Conservation (phyloP, 192 early-diverging fungal species). For the Paraglomus brasilianum region DNA sequence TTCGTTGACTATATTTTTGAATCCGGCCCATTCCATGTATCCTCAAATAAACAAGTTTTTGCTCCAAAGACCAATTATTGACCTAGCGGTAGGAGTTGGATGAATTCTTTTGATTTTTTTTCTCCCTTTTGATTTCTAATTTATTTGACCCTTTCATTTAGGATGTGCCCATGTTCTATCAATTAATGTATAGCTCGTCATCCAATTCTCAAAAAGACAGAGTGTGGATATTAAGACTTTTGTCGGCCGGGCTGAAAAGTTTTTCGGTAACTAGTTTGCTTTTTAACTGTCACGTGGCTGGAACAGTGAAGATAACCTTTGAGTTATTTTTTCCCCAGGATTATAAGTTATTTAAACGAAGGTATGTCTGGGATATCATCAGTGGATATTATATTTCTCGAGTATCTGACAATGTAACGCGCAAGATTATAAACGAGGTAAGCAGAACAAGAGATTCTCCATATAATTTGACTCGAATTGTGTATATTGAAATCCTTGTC, state of each 20-base stretch:
- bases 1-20: slow-evolving; percentile 55
- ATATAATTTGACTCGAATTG: not conserved
- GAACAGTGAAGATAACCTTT: not conserved
- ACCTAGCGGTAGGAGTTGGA: slow-evolving; percentile 56
- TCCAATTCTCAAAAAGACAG: slow-evolving; percentile 64
- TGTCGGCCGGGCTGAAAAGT: slow-evolving; percentile 58
- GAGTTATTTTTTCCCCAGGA: slow-evolving; percentile 45
- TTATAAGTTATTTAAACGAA: slow-evolving; percentile 63
- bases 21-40: slow-evolving; percentile 76
- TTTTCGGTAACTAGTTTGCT: slow-evolving; percentile 39
- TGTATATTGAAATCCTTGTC: not conserved
- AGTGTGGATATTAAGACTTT: slow-evolving; percentile 69
- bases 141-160: slow-evolving; percentile 23
- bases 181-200: slow-evolving; percentile 69
- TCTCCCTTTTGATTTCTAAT: not conserved
- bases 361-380: slow-evolving; percentile 71
- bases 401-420: slow-evolving; percentile 57
- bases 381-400: slow-evolving; percentile 65
- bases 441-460: slow-evolving; percentile 34
- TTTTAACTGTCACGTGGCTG: not conserved
- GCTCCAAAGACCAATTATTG: slow-evolving; percentile 66
- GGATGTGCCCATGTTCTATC: slow-evolving; percentile 85
- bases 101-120: not conserved
- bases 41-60: slow-evolving; percentile 74
- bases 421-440: slow-evolving; percentile 53